These are phyloP conservation scores for Beta corolliflora DNA, from an alignment of 179 eudicot species.

Conservation along the genomic window DNA sequence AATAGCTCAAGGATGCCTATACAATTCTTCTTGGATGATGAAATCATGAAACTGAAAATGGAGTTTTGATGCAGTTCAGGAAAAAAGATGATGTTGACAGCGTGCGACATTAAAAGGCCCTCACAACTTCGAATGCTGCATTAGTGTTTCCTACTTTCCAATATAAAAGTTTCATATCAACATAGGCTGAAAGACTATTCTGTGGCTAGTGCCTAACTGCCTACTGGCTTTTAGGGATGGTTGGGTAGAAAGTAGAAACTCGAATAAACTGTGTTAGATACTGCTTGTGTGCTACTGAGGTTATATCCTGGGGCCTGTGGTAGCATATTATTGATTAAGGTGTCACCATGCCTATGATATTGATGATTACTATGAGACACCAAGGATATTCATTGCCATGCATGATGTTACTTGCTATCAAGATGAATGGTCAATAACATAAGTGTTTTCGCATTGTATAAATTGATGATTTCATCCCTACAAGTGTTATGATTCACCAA, in stretches of 20 bases:
- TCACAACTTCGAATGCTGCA: neutral
- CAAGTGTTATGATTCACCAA: too few relatives aligned
- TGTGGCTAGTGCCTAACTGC: neutral
- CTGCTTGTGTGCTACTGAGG: neutral
- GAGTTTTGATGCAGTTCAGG: neutral
- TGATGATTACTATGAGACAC: neutral
- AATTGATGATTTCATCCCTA: too few relatives aligned
- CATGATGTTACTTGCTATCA: neutral
- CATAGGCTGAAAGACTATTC: neutral
- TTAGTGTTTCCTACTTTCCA: neutral
- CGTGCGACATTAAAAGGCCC: neutral
- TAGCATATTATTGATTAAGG: neutral
- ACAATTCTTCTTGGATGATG: neutral
- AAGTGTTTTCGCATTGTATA: too few relatives aligned
- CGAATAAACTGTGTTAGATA: neutral
- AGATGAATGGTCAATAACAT: neutral
- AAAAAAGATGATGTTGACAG: too few relatives aligned
- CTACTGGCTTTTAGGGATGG: too few relatives aligned
- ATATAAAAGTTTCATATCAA: too few relatives aligned
- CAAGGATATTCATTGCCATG: neutral
- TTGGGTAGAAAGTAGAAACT: neutral
- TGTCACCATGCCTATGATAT: neutral
- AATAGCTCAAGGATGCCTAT: neutral
- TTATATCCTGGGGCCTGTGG: neutral
- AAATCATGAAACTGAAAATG: neutral